These are phyloP conservation scores for Gymnopilus dilepis DNA, from an alignment of 768 basidiomycete species.

Conservation along the genomic window DNA sequence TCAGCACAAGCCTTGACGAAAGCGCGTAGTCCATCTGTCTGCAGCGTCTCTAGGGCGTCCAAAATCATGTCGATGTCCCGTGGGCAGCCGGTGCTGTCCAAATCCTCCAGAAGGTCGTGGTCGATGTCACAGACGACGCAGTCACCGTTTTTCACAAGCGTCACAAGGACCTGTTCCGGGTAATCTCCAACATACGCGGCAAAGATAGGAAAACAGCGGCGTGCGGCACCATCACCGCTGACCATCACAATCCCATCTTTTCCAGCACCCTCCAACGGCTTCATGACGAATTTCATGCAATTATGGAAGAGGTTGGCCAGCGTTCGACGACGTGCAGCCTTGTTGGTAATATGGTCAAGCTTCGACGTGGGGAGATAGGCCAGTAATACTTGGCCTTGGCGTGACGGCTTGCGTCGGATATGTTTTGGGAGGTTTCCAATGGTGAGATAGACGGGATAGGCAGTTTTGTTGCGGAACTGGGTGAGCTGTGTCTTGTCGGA, in stretches of 20 bases:
- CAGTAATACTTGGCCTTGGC: slow-evolving; percentile 12
- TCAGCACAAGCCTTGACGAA: not conserved
- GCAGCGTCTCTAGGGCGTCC: not conserved
- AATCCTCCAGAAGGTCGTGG: not conserved
- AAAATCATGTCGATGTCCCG: not conserved
- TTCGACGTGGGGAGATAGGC: slow-evolving; percentile 26
- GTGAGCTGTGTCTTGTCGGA: slow-evolving; percentile 20
- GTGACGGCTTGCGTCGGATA: slow-evolving; percentile 13
- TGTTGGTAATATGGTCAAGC: slow-evolving; percentile 32
- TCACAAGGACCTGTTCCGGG: slow-evolving; percentile 48
- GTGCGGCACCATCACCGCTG: slow-evolving; percentile 40
- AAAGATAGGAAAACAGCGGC: slow-evolving; percentile 42
- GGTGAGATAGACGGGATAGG: slow-evolving; percentile 18
- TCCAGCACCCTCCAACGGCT: slow-evolving; percentile 32
- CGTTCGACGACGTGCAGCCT: slow-evolving; percentile 24
- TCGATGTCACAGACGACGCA: slow-evolving; percentile 26
- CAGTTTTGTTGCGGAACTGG: slow-evolving; percentile 1
- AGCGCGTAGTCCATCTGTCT: not conserved
- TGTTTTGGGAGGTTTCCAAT: slow-evolving; percentile 16
- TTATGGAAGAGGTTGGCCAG: slow-evolving; percentile 42
- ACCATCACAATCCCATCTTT: slow-evolving; percentile 25
- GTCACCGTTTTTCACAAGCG: slow-evolving; percentile 28
- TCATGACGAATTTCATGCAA: slow-evolving; percentile 36
- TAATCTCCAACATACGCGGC: slow-evolving; percentile 46
- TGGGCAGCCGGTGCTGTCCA: not conserved